phyloP scores from a whole-genome alignment of 1,284 basidiomycete species.

The Fistulinella staudtii region DNA sequence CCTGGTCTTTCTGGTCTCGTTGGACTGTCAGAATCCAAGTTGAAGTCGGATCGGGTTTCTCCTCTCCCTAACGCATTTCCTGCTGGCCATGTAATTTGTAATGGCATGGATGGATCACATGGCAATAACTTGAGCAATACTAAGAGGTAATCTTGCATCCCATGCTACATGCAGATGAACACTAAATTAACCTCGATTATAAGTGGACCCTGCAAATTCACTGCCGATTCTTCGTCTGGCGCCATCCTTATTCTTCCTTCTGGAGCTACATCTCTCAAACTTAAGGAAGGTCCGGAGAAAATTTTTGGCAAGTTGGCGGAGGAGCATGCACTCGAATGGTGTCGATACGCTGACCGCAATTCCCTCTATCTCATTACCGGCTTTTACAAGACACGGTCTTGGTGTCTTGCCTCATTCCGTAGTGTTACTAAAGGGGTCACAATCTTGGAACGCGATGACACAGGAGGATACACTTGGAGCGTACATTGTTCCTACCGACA shows the following conservation, averaged over 20 bases:
- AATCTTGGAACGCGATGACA: background rate
- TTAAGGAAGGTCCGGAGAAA: background rate
- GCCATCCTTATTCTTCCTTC: constrained; percentile 11
- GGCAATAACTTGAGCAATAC: background rate
- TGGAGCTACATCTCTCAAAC: background rate
- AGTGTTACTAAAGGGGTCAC: background rate
- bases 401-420: constrained; percentile 9
- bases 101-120: background rate
- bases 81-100: background rate
- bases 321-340: constrained; percentile 3
- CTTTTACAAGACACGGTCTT: constrained; percentile 9
- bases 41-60: background rate
- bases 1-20: background rate
- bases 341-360: background rate
- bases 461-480: background rate
- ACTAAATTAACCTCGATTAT: background rate
- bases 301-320: background rate
- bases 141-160: background rate
- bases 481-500: background rate
- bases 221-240: background rate
- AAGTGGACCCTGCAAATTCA: background rate
- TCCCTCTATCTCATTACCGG: constrained; percentile 15
- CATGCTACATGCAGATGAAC: background rate
- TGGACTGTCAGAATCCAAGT: background rate
- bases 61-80: background rate